Evolutionary conservation across 352 stramenopile genomes (phyloP).

Genomic region (Thraustochytrium striatum): DNA sequence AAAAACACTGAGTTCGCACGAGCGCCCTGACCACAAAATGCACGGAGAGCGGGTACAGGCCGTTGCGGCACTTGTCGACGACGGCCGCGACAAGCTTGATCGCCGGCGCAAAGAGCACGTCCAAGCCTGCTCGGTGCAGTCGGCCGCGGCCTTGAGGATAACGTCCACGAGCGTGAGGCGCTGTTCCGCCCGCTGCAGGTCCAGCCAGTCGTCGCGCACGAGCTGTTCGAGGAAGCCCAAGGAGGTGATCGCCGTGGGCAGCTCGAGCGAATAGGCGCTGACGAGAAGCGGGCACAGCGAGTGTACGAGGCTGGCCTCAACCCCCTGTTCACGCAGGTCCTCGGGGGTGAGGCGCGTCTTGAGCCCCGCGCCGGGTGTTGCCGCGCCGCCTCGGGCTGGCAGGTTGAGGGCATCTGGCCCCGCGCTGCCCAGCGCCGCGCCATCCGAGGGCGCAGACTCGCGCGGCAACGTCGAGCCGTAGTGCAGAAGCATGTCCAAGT

Average conservation of each 20-base stretch:
- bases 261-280: background rate
- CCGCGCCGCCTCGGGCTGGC: background rate
- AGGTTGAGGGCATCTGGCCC: too few relatives aligned
- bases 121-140: constrained; percentile 10
- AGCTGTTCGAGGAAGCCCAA: background rate
- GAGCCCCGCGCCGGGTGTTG: background rate
- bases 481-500: too few relatives aligned
- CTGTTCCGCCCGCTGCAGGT: background rate
- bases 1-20: constrained; percentile 7
- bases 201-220: background rate
- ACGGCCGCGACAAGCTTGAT: constrained; percentile 19
- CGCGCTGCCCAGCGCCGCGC: background rate
- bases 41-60: background rate
- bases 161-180: background rate
- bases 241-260: background rate
- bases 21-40: constrained; percentile 13
- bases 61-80: background rate
- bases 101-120: constrained; percentile 23
- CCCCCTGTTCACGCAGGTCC: too few relatives aligned
- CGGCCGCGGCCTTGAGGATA: constrained; percentile 8
- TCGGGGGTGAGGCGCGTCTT: too few relatives aligned
- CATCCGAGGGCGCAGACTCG: background rate
- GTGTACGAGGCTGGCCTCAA: too few relatives aligned
- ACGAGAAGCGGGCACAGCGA: background rate
- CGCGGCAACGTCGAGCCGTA: too few relatives aligned